phyloP scores from a whole-genome alignment of 2,329 filamentous ascomycete species.

The Fusarium cicatricum region DNA sequence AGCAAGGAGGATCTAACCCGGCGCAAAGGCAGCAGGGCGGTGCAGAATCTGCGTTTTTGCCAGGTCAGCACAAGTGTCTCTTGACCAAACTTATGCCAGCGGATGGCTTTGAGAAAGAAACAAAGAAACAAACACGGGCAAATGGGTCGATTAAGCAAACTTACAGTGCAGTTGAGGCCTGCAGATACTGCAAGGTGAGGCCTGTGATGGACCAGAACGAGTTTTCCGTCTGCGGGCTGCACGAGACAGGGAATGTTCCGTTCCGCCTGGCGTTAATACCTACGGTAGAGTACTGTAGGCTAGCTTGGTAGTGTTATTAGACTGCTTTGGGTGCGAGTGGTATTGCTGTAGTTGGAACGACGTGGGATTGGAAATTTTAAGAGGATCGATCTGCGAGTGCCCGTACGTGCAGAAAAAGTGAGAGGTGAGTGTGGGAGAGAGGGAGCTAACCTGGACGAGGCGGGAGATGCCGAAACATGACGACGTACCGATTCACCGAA shows the following conservation, averaged over 20 bases:
- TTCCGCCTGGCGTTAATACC: not conserved
- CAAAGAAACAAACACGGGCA: conserved; percentile 6
- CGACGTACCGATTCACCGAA: not conserved
- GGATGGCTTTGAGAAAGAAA: conserved; percentile 18
- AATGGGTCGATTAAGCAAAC: conserved; percentile 18
- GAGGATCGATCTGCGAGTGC: conserved; percentile 24
- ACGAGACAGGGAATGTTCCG: conserved; percentile 21
- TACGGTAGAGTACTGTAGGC: not conserved
- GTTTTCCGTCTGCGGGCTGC: conserved; percentile 19
- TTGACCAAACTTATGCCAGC: conserved; percentile 16
- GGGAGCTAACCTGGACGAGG: conserved; percentile 22
- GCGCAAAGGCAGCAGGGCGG: not conserved
- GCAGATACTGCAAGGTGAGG: conserved; percentile 7
- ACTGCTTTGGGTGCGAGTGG: not conserved
- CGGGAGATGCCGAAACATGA: conserved; percentile 22
- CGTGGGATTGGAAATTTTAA: conserved; percentile 12
- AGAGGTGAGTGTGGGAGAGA: conserved; percentile 15
- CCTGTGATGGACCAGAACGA: conserved; percentile 9
- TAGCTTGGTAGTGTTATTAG: not conserved
- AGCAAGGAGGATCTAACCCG: conserved; percentile 1
- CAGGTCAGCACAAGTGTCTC: conserved; percentile 14
- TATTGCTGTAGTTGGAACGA: conserved; percentile 10
- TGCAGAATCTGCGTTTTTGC: conserved; percentile 16
- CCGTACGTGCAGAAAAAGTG: conserved; percentile 23
- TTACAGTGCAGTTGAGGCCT: conserved; percentile 3